Evolutionary conservation across 345 rosid genomes (phyloP).

Genomic region (Aquilaria sinensis): DNA sequence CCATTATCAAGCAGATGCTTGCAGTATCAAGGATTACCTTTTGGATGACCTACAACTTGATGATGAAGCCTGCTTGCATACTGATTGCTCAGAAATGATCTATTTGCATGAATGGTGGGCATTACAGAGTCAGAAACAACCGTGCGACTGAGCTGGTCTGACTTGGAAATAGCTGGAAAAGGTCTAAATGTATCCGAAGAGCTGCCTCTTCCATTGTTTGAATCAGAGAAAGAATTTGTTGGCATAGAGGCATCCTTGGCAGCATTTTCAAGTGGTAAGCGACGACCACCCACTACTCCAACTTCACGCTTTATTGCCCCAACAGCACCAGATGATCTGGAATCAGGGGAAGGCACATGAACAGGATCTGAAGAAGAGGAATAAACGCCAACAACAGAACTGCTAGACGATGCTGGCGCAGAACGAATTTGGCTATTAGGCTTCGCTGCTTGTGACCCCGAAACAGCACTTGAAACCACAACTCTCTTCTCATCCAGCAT

Average conservation of each 20-base stretch:
- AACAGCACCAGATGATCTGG: constrained; percentile 61
- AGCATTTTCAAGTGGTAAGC: constrained; percentile 48
- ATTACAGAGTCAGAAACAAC: constrained; percentile 35
- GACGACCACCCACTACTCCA: constrained; percentile 69
- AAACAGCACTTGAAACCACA: constrained; percentile 17
- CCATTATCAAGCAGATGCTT: neutral
- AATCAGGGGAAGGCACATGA: constrained; percentile 93
- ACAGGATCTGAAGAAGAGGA: constrained; percentile 90
- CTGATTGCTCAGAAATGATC: constrained; percentile 42
- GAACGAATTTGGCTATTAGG: constrained; percentile 30
- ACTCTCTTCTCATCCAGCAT: constrained; percentile 27
- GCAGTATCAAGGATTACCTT: constrained; percentile 27
- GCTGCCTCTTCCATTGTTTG: constrained; percentile 39
- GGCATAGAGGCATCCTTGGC: constrained; percentile 37
- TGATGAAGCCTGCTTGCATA: constrained; percentile 50
- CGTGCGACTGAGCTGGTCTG: constrained; percentile 41
- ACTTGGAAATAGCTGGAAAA: constrained; percentile 42
- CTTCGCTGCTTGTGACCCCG: constrained; percentile 31
- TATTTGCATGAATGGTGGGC: constrained; percentile 35
- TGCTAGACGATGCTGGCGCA: constrained; percentile 40
- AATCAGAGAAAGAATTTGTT: constrained; percentile 36
- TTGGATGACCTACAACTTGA: constrained; percentile 48
- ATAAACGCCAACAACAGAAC: constrained; percentile 71
- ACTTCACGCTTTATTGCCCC: constrained; percentile 95
- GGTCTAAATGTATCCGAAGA: constrained; percentile 54